Conservation (phyloP, 352 stramenopile genomes). For the Pythium chondricola region DNA sequence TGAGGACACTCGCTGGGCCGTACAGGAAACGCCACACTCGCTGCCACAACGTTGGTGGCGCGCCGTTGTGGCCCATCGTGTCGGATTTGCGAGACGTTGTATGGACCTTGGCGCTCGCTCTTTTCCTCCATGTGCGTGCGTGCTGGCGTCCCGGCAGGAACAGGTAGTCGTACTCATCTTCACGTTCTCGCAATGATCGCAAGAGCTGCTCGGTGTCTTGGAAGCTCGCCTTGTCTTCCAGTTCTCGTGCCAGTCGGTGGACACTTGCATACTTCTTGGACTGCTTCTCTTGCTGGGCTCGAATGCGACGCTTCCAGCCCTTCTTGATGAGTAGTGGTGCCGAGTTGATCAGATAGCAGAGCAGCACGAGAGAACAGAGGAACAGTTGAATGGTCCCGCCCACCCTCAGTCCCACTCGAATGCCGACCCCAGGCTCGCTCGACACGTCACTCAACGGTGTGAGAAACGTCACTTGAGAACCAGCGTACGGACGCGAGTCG, state of each 20-base stretch:
- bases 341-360: conserved; percentile 61
- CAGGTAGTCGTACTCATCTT: conserved; percentile 61
- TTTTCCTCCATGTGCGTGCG: not conserved
- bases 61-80: no score
- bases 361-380: conserved; percentile 39
- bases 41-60: not conserved
- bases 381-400: conserved; percentile 48
- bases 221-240: conserved; percentile 44
- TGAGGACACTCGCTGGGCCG: not conserved
- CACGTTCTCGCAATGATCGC: conserved; percentile 44
- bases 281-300: conserved; percentile 25
- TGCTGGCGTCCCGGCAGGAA: conserved; percentile 28
- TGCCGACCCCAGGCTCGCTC: conserved; percentile 20
- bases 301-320: conserved; percentile 54
- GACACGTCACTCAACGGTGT: conserved; percentile 4
- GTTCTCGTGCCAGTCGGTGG: conserved; percentile 19
- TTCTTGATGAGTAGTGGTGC: conserved; percentile 64
- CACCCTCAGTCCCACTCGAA: conserved; percentile 32
- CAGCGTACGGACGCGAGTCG: conserved; percentile 43
- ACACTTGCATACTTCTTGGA: conserved; percentile 39
- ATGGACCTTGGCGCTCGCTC: not conserved
- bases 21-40: conserved; percentile 8
- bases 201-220: conserved; percentile 59
- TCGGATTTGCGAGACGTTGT: not conserved
- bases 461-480: conserved; percentile 32